These are phyloP conservation scores for Lodderomyces parapsilosis DNA, from an alignment of 1,139 yeast species.

Conservation along the genomic window DNA sequence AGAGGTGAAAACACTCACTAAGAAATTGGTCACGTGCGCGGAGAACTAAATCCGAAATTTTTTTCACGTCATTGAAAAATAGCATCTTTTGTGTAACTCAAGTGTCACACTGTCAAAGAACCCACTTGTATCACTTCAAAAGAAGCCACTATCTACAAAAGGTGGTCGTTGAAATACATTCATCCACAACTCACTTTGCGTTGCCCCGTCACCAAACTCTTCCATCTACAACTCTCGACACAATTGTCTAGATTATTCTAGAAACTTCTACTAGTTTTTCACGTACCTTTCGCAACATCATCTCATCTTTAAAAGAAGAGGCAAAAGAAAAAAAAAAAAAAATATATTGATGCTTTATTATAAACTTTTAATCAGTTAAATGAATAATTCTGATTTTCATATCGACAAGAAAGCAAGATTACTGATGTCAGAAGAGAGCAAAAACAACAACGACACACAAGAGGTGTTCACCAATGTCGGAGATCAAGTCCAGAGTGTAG, in stretches of 20 bases:
- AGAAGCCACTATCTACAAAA: no score
- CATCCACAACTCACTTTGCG: no score
- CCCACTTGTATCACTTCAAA: no score
- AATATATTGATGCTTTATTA: background rate
- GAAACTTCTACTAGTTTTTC: constrained; percentile 1
- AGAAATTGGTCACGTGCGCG: background rate
- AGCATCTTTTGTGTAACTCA: no score
- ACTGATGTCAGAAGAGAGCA: constrained; percentile 9
- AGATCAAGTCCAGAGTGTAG: constrained; percentile 46
- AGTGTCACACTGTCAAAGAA: no score
- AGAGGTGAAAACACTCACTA: background rate
- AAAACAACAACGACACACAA: constrained; percentile 25
- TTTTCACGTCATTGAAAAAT: background rate
- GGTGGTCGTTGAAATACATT: no score
- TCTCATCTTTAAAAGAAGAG: constrained; percentile 10
- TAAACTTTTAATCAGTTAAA: background rate
- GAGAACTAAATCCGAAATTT: background rate
- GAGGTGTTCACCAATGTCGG: constrained; percentile 60
- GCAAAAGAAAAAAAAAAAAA: background rate
- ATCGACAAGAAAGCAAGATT: constrained; percentile 17
- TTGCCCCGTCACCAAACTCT: no score
- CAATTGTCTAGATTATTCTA: background rate
- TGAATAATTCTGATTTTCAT: constrained; percentile 12
- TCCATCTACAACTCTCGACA: no score
- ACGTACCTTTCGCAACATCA: constrained; percentile 3